phyloP scores from a whole-genome alignment of 129 eudicot species.

The Escallonia herrerae region DNA sequence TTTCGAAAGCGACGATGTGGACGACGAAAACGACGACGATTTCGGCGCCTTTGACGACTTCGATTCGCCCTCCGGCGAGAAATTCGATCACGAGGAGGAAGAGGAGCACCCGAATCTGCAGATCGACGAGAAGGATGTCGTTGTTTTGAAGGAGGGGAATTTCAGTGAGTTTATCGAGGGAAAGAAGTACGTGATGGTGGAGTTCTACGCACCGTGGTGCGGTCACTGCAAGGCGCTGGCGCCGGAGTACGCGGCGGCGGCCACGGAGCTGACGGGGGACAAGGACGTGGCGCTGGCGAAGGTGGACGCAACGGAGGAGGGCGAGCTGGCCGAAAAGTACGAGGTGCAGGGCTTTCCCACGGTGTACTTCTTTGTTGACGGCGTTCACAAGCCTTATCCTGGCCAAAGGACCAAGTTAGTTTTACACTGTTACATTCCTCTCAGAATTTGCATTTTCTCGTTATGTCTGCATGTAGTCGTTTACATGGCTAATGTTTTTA shows the following conservation, averaged over 20 bases:
- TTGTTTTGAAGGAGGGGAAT: constrained; percentile 67
- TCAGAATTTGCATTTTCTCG: not conserved
- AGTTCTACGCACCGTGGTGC: constrained; percentile 97
- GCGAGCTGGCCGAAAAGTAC: constrained; percentile 64
- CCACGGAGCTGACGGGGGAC: constrained; percentile 57
- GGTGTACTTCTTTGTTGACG: constrained; percentile 63
- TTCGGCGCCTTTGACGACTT: constrained; percentile 48
- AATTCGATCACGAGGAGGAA: constrained; percentile 26
- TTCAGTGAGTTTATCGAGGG: constrained; percentile 50
- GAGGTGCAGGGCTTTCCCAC: constrained; percentile 89
- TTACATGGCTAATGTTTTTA: no score
- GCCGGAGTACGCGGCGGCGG: constrained; percentile 97
- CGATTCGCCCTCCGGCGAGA: constrained; percentile 34
- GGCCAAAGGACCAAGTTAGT: constrained; percentile 80
- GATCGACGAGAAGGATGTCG: constrained; percentile 76
- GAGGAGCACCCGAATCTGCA: constrained; percentile 14
- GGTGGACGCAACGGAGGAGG: constrained; percentile 84
- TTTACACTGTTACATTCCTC: not conserved
- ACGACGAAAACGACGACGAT: constrained; percentile 41
- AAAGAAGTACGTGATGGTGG: constrained; percentile 81
- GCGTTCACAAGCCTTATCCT: constrained; percentile 59
- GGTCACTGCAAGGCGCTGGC: constrained; percentile 84
- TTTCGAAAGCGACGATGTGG: constrained; percentile 31
- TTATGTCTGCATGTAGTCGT: no score
- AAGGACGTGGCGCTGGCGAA: constrained; percentile 58